phyloP scores from a whole-genome alignment of 2,329 filamentous ascomycete species.

The Emergomyces africanus region DNA sequence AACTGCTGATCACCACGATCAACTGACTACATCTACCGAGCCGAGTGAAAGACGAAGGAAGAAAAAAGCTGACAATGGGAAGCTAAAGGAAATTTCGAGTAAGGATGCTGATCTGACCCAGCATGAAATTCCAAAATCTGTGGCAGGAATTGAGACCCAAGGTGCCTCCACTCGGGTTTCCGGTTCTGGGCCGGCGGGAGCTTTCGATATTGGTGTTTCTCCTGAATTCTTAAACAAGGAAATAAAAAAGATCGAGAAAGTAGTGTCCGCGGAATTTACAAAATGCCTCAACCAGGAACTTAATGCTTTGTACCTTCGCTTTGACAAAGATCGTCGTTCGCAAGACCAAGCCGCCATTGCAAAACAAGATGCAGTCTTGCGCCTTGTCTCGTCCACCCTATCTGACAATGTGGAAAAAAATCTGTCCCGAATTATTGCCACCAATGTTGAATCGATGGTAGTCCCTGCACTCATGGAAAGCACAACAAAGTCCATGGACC shows the following conservation, averaged over 20 bases:
- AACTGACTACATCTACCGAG: slow-evolving; percentile 28
- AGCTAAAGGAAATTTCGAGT: slow-evolving; percentile 27
- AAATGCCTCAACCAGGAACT: slow-evolving; percentile 38
- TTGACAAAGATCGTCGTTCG: slow-evolving; percentile 57
- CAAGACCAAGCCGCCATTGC: slow-evolving; percentile 49
- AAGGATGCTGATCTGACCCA: slow-evolving; percentile 3
- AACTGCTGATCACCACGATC: slow-evolving; percentile 17
- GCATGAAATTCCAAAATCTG: neutral
- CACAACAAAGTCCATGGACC: slow-evolving; percentile 55
- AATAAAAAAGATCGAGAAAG: slow-evolving; percentile 41
- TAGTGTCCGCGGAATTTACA: slow-evolving; percentile 37
- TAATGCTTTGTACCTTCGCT: slow-evolving; percentile 43
- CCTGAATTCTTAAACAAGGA: slow-evolving; percentile 49
- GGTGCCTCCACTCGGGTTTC: neutral
- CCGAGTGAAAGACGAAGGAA: slow-evolving; percentile 64
- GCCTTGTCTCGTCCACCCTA: slow-evolving; percentile 54
- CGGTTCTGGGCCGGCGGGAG: neutral
- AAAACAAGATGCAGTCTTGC: slow-evolving; percentile 58
- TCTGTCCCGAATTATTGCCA: slow-evolving; percentile 60
- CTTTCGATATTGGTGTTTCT: slow-evolving; percentile 19
- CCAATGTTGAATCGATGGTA: slow-evolving; percentile 61
- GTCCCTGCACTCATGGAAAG: slow-evolving; percentile 60
- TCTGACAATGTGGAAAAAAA: slow-evolving; percentile 64
- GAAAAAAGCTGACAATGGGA: slow-evolving; percentile 36
- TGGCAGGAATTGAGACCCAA: neutral